These are phyloP conservation scores for Beauveria rudraprayagi DNA, from an alignment of 2,329 filamentous ascomycete species.

Conservation along the genomic window DNA sequence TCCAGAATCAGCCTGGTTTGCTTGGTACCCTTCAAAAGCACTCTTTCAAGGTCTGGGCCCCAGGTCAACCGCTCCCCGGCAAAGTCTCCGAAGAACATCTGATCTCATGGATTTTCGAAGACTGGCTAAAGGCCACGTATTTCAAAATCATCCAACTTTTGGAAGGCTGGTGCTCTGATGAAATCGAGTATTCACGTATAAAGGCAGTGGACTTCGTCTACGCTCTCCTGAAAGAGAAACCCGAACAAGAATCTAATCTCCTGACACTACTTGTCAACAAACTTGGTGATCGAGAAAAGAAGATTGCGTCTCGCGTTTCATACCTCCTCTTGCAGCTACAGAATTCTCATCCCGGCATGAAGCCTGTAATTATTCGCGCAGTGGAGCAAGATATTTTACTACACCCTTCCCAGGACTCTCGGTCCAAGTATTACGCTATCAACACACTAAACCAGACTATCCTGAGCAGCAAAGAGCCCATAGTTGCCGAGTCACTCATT, in stretches of 20 bases:
- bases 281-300: conserved; percentile 87
- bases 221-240: conserved; percentile 87
- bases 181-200: conserved; percentile 86
- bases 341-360: conserved; percentile 87
- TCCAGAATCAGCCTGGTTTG: conserved; percentile 71
- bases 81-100: conserved; percentile 69
- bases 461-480: conserved; percentile 73
- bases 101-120: conserved; percentile 84
- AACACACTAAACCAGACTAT: conserved; percentile 98
- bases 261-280: conserved; percentile 91
- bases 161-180: conserved; percentile 88
- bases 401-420: conserved; percentile 74
- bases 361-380: conserved; percentile 71
- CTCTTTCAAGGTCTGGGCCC: conserved; percentile 52
- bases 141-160: conserved; percentile 89
- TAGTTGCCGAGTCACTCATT: conserved; percentile 70
- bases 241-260: conserved; percentile 93
- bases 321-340: conserved; percentile 90
- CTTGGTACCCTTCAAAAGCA: conserved; percentile 60
- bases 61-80: conserved; percentile 63
- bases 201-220: conserved; percentile 86
- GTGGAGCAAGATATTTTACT: conserved; percentile 86
- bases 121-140: conserved; percentile 90
- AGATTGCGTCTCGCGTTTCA: conserved; percentile 88
- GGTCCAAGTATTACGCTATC: conserved; percentile 91